These are phyloP conservation scores for Plasmodium gonderi DNA, from an alignment of 169 alveolate genomes.

Conservation along the genomic window DNA sequence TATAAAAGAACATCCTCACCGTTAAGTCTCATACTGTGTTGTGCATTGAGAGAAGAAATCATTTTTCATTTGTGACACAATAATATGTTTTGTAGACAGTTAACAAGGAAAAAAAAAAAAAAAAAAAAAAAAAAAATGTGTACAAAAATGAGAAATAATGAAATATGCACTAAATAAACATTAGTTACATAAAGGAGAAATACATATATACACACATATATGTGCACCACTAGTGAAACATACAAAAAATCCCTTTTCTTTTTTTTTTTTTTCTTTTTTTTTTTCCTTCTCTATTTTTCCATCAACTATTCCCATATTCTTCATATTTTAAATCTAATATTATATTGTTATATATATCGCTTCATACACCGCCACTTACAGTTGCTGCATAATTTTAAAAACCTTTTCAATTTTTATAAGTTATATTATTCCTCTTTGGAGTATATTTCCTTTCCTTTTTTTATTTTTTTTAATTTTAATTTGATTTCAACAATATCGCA, in stretches of 20 bases:
- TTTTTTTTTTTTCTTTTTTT: no score
- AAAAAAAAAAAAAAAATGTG: not conserved
- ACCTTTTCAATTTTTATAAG: not conserved
- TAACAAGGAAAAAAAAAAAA: not conserved
- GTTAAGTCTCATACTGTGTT: no score
- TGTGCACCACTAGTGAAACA: no score
- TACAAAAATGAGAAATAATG: no score
- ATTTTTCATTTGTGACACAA: not conserved
- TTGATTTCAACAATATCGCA: not conserved
- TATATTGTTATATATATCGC: not conserved
- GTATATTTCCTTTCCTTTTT: not conserved
- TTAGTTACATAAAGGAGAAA: no score
- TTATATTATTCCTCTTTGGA: not conserved
- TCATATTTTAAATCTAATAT: not conserved
- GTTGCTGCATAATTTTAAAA: not conserved
- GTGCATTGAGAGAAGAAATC: not conserved
- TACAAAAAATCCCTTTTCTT: no score
- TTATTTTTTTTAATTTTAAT: not conserved
- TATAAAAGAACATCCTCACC: no score
- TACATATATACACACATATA: no score
- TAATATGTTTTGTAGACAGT: not conserved
- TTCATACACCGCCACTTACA: not conserved
- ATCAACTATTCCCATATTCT: not conserved
- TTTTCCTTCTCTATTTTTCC: no score
- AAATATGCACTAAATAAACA: no score